Percentiles rank a stretch among this genome's conserved stretches.
Evolutionary conservation across 176 grass and related monocot species (phyloP).

Genomic region (Coix lacrymajobi): DNA sequence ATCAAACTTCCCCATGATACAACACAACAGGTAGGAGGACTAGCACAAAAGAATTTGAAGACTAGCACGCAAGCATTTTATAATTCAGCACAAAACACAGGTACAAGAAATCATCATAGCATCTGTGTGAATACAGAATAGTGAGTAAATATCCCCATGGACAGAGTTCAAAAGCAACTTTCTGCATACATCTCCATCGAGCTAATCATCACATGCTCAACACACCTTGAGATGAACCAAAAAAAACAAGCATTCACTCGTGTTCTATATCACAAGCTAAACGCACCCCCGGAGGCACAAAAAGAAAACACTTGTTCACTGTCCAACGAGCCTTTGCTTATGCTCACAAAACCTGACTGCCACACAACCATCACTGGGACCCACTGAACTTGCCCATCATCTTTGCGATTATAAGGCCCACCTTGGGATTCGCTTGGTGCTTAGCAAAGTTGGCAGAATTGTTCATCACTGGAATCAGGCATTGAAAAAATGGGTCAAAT

Average conservation of each 20-base stretch:
- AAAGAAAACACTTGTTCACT: conserved; percentile 12
- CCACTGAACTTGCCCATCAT: conserved; percentile 92
- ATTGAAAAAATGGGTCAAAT: conserved; percentile 5
- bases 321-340: background rate
- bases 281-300: background rate
- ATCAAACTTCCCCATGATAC: background rate
- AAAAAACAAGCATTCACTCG: background rate
- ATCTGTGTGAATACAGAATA: background rate
- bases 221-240: background rate
- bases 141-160: background rate
- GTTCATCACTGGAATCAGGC: conserved; percentile 76
- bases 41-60: background rate
- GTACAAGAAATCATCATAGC: background rate
- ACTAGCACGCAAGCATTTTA: background rate
- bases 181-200: background rate
- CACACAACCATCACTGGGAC: conserved; percentile 24
- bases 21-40: background rate
- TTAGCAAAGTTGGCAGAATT: conserved; percentile 81
- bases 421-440: conserved; percentile 88
- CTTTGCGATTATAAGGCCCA: conserved; percentile 81
- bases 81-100: background rate
- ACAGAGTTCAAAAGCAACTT: background rate
- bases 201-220: background rate
- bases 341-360: background rate
- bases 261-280: background rate